A percentile compares a stretch with the other conserved stretches of the same genome.
These are phyloP conservation scores for Diaporthe citri DNA, from an alignment of 2,329 filamentous ascomycete species.

Conservation along the genomic window DNA sequence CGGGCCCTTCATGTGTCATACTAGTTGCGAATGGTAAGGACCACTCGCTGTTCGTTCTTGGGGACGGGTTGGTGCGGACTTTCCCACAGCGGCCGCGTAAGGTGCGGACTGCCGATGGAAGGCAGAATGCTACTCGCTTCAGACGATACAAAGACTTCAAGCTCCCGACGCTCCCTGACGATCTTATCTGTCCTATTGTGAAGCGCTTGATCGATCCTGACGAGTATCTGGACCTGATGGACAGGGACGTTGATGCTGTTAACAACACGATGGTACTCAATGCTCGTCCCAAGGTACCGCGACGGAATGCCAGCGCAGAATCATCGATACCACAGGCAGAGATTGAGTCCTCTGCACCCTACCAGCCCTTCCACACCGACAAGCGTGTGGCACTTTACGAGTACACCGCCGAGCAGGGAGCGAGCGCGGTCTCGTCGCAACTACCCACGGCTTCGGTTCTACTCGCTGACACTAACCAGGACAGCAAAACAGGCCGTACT, in stretches of 20 bases:
- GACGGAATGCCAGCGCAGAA: constrained; percentile 62
- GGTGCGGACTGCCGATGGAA: constrained; percentile 65
- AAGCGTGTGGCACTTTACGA: constrained; percentile 83
- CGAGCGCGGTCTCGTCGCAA: constrained; percentile 41
- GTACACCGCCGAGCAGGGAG: constrained; percentile 55
- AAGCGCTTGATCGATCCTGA: constrained; percentile 69
- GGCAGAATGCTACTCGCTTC: constrained; percentile 65
- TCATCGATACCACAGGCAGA: constrained; percentile 82
- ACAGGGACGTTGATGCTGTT: constrained; percentile 65
- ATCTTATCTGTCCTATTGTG: constrained; percentile 67
- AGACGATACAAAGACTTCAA: constrained; percentile 76
- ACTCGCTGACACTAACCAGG: constrained; percentile 56
- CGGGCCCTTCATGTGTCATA: constrained; percentile 70
- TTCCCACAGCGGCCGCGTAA: constrained; percentile 72
- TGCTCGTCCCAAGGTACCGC: constrained; percentile 53
- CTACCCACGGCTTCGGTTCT: constrained; percentile 54
- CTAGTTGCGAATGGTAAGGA: constrained; percentile 75
- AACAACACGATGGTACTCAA: constrained; percentile 68
- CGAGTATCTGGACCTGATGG: constrained; percentile 66
- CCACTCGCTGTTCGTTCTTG: constrained; percentile 74
- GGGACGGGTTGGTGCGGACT: constrained; percentile 74
- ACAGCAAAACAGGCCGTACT: constrained; percentile 51
- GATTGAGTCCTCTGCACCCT: constrained; percentile 95
- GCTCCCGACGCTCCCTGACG: constrained; percentile 73
- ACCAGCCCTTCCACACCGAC: constrained; percentile 96